Evolutionary conservation across 2,329 filamentous ascomycete species (phyloP).

Genomic region (Scedosporium dehoogii): DNA sequence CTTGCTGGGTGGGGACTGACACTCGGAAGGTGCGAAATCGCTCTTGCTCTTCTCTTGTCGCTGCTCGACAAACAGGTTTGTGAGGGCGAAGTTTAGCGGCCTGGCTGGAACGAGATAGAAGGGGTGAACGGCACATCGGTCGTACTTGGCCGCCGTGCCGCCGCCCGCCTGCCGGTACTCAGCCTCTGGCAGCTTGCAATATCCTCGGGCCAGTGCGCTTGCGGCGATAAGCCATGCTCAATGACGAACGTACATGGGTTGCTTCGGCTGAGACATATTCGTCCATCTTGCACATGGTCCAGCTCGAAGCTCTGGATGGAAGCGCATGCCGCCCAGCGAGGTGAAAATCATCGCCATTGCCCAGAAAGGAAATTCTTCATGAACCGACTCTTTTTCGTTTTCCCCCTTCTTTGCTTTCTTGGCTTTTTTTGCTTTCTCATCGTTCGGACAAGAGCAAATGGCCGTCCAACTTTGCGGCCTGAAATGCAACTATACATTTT

Average conservation of each 20-base stretch:
- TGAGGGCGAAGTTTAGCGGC: not conserved
- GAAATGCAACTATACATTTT: not conserved
- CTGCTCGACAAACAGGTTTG: not conserved
- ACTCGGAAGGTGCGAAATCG: not conserved
- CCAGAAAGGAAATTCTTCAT: not conserved
- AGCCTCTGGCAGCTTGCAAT: not conserved
- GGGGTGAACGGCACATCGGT: not conserved
- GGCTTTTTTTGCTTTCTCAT: constrained; percentile 1
- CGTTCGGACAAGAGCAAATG: not conserved
- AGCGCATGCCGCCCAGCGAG: not conserved
- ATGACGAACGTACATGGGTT: not conserved
- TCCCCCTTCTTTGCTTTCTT: not conserved
- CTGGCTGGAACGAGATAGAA: not conserved
- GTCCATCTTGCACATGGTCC: not conserved
- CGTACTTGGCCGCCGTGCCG: not conserved
- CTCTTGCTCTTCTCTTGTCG: not conserved
- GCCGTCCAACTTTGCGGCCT: not conserved
- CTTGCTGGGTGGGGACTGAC: not conserved
- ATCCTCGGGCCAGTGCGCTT: not conserved
- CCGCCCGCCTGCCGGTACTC: not conserved
- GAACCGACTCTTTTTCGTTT: not conserved
- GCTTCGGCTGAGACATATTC: not conserved
- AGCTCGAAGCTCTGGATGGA: not conserved
- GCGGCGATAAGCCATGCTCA: not conserved
- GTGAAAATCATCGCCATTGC: not conserved